phyloP scores from a whole-genome alignment of 495 filamentous ascomycete species.

The Trichodelitschia bisporula region DNA sequence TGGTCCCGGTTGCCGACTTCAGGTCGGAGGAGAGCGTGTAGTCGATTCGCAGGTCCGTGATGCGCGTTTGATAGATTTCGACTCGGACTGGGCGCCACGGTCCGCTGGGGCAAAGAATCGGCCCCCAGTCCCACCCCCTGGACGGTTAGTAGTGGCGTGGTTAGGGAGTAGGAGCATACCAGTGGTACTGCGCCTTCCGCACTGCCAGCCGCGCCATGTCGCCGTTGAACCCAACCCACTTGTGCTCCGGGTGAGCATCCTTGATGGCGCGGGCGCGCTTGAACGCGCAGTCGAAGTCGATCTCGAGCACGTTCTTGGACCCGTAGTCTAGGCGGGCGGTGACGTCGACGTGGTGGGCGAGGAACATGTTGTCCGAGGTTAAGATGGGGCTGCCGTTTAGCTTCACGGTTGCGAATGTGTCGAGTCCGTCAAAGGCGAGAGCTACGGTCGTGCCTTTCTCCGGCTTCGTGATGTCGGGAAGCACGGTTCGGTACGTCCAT shows the following conservation, averaged over 20 bases:
- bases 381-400: slow-evolving; percentile 15
- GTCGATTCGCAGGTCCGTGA: slow-evolving; percentile 13
- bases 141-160: slow-evolving; percentile 3
- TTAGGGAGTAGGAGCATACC: slow-evolving; percentile 3
- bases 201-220: slow-evolving; percentile 15
- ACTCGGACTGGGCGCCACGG: slow-evolving; percentile 16
- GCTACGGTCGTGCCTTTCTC: slow-evolving; percentile 7
- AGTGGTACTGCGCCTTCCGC: slow-evolving; percentile 17
- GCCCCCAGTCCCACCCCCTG: slow-evolving; percentile 18
- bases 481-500: slow-evolving; percentile 14
- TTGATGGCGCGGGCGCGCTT: slow-evolving; percentile 12
- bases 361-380: slow-evolving; percentile 16
- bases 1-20: slow-evolving; percentile 10
- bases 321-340: slow-evolving; percentile 8
- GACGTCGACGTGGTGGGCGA: slow-evolving; percentile 15
- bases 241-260: slow-evolving; percentile 16
- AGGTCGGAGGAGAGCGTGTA: slow-evolving; percentile 10
- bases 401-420: slow-evolving; percentile 17
- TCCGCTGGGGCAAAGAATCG: slow-evolving; percentile 15
- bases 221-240: slow-evolving; percentile 17
- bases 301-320: slow-evolving; percentile 11
- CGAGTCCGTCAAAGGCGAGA: slow-evolving; percentile 16
- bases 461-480: slow-evolving; percentile 4
- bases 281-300: slow-evolving; percentile 13
- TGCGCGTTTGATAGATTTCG: slow-evolving; percentile 12